Base-by-base conservation (phyloP, 2,329 filamentous ascomycete species). In the Clarireedia monteithiana region DNA sequence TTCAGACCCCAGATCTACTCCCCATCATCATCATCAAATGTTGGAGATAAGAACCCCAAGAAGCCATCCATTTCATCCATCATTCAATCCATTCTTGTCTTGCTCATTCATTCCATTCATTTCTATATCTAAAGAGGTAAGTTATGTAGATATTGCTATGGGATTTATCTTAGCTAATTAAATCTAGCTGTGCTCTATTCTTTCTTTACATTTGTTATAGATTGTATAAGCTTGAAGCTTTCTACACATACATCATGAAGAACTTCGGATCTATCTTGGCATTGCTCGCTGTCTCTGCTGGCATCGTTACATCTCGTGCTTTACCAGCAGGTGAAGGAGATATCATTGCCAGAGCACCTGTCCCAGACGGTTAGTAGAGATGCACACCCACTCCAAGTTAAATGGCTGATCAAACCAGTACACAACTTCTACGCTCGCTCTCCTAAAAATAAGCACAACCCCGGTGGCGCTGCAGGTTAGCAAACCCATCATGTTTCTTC, bases 211-310 rank as follows among this genome's bases (percentile, higher is more conserved):
- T 61, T 59, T 57, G 45, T 44, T 56, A 59, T 44, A 56, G 58
- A 60, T 63, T 58, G 24, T 36, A 63, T 48, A 45, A 61, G 60
- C 62, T 66, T 59, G 60, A 66, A 56, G 60, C 60, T 63, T 47
- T 57, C 38, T 51, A 52, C 10, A 42, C 48, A 38, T 17, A 63
- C 69, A 72, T 62, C 57, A 74, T 73, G 72, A 74, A 73, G 68
- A 71, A 69, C 63, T 66, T 72, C 60, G 67, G 66, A 60, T 64
- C 69, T 58, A 67, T 72, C 60, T 57, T 73, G 50, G 61, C 72
- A 60, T 63, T 68, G 62, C 58, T 73, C 61, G 71, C 71, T 58
- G 57, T 72, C 49, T 69, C 66, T 48, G 70, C 69, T 51, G 67
- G 66, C 46, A 53, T 67, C 42, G 68, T 71, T 24, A 69, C 68